Conservation (phyloP, 2,329 filamentous ascomycete genomes). For the Microdochium nivale region DNA sequence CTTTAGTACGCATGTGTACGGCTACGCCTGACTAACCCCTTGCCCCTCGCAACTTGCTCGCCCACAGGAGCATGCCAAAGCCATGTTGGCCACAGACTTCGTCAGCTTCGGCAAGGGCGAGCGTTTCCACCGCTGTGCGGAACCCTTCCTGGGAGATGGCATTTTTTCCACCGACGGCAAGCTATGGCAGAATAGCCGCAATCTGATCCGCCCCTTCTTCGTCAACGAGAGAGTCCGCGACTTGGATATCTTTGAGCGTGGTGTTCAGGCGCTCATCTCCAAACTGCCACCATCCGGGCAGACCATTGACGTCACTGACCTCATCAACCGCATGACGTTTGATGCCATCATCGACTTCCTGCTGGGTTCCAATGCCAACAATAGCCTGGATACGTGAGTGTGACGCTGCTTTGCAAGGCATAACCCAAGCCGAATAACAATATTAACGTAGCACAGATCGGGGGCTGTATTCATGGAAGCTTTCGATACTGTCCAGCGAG, state of each 20-base stretch:
- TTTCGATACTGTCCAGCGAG: slow-evolving; percentile 59
- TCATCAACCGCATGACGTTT: slow-evolving; percentile 58
- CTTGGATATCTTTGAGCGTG: slow-evolving; percentile 49
- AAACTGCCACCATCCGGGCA: slow-evolving; percentile 43
- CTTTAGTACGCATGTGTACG: neutral
- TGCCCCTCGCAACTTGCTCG: neutral
- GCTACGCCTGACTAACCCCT: neutral
- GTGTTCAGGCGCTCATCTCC: slow-evolving; percentile 47
- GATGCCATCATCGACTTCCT: slow-evolving; percentile 60
- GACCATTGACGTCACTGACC: slow-evolving; percentile 49
- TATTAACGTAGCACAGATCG: slow-evolving; percentile 25
- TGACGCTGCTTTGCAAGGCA: neutral
- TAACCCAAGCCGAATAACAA: neutral
- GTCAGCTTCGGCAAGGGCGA: slow-evolving; percentile 39
- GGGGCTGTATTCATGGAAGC: slow-evolving; percentile 55
- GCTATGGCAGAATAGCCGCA: slow-evolving; percentile 40
- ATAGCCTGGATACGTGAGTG: slow-evolving; percentile 31
- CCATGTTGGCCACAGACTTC: slow-evolving; percentile 45
- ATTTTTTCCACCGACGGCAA: slow-evolving; percentile 44
- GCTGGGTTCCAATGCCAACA: slow-evolving; percentile 48
- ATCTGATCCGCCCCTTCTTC: slow-evolving; percentile 31
- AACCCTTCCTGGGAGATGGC: slow-evolving; percentile 40
- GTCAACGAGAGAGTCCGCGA: slow-evolving; percentile 33
- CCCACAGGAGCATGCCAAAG: slow-evolving; percentile 39
- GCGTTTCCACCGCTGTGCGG: slow-evolving; percentile 27